Base-by-base conservation (phyloP, 2,329 filamentous ascomycete species). In the Paraphaeosphaeria minitans region DNA sequence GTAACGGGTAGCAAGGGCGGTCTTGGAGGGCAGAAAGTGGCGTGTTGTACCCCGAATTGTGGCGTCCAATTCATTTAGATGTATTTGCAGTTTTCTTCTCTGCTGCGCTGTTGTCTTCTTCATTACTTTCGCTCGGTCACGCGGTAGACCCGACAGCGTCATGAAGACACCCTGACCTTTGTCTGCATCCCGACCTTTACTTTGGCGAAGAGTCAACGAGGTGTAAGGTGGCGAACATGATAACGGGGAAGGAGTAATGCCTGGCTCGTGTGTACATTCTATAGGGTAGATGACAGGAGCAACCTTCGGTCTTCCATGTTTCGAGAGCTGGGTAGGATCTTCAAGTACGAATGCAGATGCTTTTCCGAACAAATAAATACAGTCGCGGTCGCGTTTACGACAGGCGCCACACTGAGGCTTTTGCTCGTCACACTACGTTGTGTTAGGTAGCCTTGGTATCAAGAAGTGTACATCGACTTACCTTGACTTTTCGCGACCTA, bases 401-500 rank as follows among this genome's bases (percentile, higher is more conserved):
- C 71, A 74, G 9, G 70, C 59, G 39, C 64, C 61, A 31, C 71
- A 74, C 53, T 68, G 67, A 0, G 71, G 71, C 45, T 62, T 69
- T 10, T 66, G 60, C 57, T 74, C 67, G 16, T 74, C 70, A 41
- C 71, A 74, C 71, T 73, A 42, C 0, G 27, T 49, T 45, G 42
- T 21, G 13, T n/a, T 4, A 1, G 13, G 16, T 4, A 1, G 43
- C 29, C 29, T 12, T 31, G 8, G 4, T 64, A n/a, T 67, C 53
- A 37, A 45, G 12, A 8, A 31, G 16, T 24, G 13, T 14, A 12
- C 31, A 55, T 4, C 19, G 27, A 19, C 56, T 29, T 56, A 74
- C 71, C 66, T 73, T 74, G 42, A 74, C 71, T 53, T 74, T 74
- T 12, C 71, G 67, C 46, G 63, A 63, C 35, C 71, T 64, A 58